A percentile compares a stretch with the other conserved stretches of the same genome.
Evolutionary conservation across 179 eudicot species (phyloP).

Genomic region (Carnegiea gigantea): DNA sequence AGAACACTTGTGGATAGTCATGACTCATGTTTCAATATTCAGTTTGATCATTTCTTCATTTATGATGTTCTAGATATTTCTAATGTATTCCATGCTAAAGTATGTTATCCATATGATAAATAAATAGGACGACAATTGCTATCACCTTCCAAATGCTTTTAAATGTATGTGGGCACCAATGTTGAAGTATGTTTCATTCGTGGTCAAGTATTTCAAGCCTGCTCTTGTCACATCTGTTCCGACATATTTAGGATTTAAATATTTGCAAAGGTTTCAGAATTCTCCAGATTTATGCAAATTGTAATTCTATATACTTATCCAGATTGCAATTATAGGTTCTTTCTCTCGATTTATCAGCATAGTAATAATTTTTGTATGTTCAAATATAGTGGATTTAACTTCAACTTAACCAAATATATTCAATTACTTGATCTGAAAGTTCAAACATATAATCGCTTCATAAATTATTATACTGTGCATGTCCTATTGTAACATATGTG

Average conservation of each 20-base stretch:
- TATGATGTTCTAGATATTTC: neutral
- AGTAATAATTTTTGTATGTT: neutral
- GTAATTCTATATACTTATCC: too few relatives aligned
- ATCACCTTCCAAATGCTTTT: neutral
- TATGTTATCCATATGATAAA: neutral
- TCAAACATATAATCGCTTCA: neutral
- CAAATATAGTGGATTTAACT: too few relatives aligned
- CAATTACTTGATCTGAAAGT: neutral
- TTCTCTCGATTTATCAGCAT: neutral
- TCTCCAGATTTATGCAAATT: neutral
- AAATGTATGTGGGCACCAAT: neutral
- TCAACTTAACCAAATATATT: too few relatives aligned
- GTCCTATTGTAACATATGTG: neutral
- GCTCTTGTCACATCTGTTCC: neutral
- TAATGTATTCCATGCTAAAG: neutral
- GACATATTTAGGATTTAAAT: neutral
- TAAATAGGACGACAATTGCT: neutral
- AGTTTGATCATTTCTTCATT: neutral
- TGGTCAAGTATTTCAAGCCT: neutral
- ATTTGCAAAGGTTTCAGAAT: neutral
- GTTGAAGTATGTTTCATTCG: neutral
- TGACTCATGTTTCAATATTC: neutral
- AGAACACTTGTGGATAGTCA: neutral
- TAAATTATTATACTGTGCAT: neutral
- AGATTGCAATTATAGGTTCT: neutral